Conservation (phyloP, 257 asterid species). For the Przewalskia tangutica region DNA sequence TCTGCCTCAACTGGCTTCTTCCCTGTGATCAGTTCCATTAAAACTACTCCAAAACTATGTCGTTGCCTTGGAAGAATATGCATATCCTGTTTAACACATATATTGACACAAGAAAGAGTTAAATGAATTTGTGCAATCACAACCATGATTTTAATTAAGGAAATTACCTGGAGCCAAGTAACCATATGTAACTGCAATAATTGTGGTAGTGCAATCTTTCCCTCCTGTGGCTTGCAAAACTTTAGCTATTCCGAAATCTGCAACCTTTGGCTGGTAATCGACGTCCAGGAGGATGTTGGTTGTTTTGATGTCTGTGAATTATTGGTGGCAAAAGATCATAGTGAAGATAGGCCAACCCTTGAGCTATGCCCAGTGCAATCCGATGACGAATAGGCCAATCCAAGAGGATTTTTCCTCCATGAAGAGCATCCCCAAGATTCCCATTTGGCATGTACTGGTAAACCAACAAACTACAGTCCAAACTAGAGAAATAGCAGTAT, state of each 20-base stretch:
- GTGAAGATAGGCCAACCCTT: conserved; percentile 79
- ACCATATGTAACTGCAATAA: conserved; percentile 80
- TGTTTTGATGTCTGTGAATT: conserved; percentile 69
- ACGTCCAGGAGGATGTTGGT: conserved; percentile 66
- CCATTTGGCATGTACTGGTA: conserved; percentile 10
- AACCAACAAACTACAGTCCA: conserved; percentile 9
- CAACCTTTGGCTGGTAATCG: conserved; percentile 66
- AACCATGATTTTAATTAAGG: neutral
- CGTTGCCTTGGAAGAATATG: conserved; percentile 78
- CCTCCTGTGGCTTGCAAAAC: conserved; percentile 68
- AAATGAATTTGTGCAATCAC: neutral
- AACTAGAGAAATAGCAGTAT: conserved; percentile 5
- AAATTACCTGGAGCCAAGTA: conserved; percentile 80
- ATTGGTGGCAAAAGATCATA: conserved; percentile 63
- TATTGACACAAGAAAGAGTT: neutral
- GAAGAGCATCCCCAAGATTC: conserved; percentile 28
- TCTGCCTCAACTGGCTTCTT: conserved; percentile 72
- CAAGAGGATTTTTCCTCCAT: conserved; percentile 35
- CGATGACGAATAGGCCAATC: conserved; percentile 74
- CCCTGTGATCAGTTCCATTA: conserved; percentile 78
- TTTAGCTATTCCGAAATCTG: conserved; percentile 86
- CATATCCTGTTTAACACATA: conserved; percentile 42
- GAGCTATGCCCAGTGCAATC: conserved; percentile 72
- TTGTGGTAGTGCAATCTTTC: conserved; percentile 43
- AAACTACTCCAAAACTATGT: conserved; percentile 75